phyloP scores from a whole-genome alignment of 192 early-diverging fungal species.

The Mortierella claussenii region DNA sequence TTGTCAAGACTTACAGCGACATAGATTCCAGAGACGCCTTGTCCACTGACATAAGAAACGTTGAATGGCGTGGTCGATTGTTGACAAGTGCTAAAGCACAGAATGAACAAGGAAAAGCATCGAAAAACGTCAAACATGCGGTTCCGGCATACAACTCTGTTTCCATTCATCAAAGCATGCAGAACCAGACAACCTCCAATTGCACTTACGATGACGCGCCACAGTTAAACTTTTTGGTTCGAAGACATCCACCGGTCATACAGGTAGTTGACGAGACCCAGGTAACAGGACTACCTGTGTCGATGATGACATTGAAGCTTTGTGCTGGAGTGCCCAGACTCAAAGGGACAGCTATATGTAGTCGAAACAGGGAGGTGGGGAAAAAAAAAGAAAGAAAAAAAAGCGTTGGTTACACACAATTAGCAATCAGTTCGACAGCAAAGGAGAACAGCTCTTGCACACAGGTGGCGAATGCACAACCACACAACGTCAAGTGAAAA shows the following conservation, averaged over 20 bases:
- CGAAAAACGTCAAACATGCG: too few relatives aligned
- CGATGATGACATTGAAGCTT: conserved; percentile 71
- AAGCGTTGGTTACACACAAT: background rate
- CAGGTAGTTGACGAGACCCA: conserved; percentile 61
- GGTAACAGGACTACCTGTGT: conserved; percentile 76
- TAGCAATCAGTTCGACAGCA: too few relatives aligned
- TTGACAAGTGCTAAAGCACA: background rate
- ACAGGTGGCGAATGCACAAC: too few relatives aligned
- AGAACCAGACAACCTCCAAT: background rate
- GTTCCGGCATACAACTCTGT: too few relatives aligned
- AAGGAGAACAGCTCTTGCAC: too few relatives aligned
- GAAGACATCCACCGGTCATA: background rate
- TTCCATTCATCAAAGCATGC: background rate
- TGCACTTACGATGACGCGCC: conserved; percentile 27
- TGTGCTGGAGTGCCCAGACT: conserved; percentile 75
- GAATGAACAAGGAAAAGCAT: background rate
- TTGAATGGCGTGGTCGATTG: background rate
- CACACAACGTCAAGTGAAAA: background rate
- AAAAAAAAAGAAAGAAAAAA: background rate
- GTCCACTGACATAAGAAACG: conserved; percentile 15
- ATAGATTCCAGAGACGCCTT: conserved; percentile 8
- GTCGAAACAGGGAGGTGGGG: background rate
- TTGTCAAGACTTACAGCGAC: background rate
- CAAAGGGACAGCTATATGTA: conserved; percentile 40
- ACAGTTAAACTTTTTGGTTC: conserved; percentile 6